Conservation (phyloP, 1,284 basidiomycete genomes). For the Wolfiporia cocos region DNA sequence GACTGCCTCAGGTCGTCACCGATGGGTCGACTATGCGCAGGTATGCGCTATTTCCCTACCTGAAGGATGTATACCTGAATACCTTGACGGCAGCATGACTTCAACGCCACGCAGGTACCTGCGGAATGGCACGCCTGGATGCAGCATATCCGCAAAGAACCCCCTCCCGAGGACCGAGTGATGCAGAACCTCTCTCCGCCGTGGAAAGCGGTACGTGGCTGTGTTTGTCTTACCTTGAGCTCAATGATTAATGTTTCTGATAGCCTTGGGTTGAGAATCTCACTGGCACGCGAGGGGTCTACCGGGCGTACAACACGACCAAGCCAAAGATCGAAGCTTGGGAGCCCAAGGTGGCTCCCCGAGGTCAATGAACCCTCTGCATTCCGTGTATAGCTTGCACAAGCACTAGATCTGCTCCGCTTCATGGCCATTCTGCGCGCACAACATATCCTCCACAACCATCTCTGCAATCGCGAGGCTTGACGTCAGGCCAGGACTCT, state of each 20-base stretch:
- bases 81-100: slow-evolving; percentile 56
- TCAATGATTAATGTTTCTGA: background rate
- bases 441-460: slow-evolving; percentile 56
- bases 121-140: slow-evolving; percentile 96
- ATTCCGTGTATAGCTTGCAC: background rate
- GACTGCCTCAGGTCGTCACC: slow-evolving; percentile 67
- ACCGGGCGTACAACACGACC: slow-evolving; percentile 82
- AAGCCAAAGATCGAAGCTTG: slow-evolving; percentile 79
- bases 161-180: slow-evolving; percentile 72
- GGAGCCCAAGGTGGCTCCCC: slow-evolving; percentile 67
- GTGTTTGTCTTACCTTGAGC: slow-evolving; percentile 1
- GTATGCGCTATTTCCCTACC: slow-evolving; percentile 34
- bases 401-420: slow-evolving; percentile 3
- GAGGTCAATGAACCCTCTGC: slow-evolving; percentile 24
- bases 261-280: slow-evolving; percentile 83
- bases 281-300: slow-evolving; percentile 88
- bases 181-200: slow-evolving; percentile 63
- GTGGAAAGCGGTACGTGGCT: slow-evolving; percentile 79
- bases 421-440: slow-evolving; percentile 13
- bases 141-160: slow-evolving; percentile 79
- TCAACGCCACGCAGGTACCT: slow-evolving; percentile 85
- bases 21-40: slow-evolving; percentile 91
- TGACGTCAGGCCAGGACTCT: slow-evolving; percentile 74
- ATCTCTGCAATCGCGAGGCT: slow-evolving; percentile 71
- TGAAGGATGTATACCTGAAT: background rate